phyloP scores from a whole-genome alignment of 805 yeast species.

The Sugiyamaella qingdaonensis region DNA sequence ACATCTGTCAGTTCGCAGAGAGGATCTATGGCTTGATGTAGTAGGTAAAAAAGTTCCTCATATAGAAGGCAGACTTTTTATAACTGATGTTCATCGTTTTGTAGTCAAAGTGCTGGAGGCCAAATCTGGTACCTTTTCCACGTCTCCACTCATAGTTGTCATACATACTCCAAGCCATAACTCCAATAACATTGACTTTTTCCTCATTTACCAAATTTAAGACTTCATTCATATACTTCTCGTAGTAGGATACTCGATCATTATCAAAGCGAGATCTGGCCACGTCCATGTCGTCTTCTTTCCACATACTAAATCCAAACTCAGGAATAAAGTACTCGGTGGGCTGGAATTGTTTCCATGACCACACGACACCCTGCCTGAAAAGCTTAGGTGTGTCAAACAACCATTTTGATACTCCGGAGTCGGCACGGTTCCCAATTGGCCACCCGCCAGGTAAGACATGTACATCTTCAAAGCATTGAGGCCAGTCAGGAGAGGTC shows the following conservation, averaged over 20 bases:
- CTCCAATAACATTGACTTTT: conserved; percentile 31
- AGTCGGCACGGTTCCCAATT: conserved; percentile 21
- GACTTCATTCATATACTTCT: conserved; percentile 30
- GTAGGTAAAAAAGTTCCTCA: conserved; percentile 17
- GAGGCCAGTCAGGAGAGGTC: conserved; percentile 28
- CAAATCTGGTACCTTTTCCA: conserved; percentile 21
- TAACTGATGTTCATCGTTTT: conserved; percentile 13
- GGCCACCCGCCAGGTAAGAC: conserved; percentile 23
- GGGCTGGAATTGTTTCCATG: conserved; percentile 29
- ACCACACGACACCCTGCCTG: conserved; percentile 18
- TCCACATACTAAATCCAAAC: conserved; percentile 35
- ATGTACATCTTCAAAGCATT: conserved; percentile 26
- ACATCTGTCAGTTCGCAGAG: neutral
- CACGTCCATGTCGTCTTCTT: conserved; percentile 29
- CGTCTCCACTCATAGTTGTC: conserved; percentile 38
- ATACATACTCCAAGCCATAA: conserved; percentile 34
- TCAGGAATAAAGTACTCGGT: conserved; percentile 31
- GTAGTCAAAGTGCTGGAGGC: conserved; percentile 22
- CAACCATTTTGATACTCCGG: conserved; percentile 29
- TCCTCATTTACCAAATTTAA: conserved; percentile 28
- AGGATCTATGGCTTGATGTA: conserved; percentile 9
- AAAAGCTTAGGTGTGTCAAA: conserved; percentile 23
- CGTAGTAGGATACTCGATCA: conserved; percentile 31
- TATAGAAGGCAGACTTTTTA: conserved; percentile 23
- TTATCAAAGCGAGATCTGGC: conserved; percentile 32